Evolutionary conservation across 305 asterid species (phyloP).

Genomic region (Fraxinus albicans): DNA sequence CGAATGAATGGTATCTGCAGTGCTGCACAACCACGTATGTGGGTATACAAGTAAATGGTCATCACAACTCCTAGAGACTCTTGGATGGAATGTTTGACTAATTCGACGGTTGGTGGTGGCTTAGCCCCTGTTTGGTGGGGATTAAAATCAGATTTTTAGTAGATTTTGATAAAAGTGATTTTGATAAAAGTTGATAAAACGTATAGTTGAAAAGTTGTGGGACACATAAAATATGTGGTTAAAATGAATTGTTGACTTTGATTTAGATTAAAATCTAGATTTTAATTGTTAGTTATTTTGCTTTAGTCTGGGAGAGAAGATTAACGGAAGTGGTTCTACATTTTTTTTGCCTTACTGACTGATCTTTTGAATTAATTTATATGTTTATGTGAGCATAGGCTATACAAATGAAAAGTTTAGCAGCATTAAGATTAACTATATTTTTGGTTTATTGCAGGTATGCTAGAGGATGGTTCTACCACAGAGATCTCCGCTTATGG

Average conservation of each 20-base stretch:
- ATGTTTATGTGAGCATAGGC: neutral
- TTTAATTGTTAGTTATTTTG: neutral
- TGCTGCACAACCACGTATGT: neutral
- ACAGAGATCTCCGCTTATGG: slow-evolving; percentile 70
- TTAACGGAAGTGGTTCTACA: neutral
- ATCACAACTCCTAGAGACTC: neutral
- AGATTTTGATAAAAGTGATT: too few species aligned
- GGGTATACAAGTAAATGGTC: neutral
- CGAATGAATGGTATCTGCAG: neutral
- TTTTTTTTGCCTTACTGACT: neutral
- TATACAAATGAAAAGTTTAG: neutral
- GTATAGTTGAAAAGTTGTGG: neutral
- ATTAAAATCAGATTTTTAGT: too few species aligned
- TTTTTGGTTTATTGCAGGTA: slow-evolving; percentile 38
- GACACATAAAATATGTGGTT: neutral
- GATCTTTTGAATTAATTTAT: neutral
- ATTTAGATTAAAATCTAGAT: too few species aligned
- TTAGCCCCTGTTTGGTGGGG: neutral
- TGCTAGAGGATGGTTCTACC: slow-evolving; percentile 86
- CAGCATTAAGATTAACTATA: neutral
- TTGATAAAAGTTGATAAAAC: too few species aligned
- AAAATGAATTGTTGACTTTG: too few species aligned
- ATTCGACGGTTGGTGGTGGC: neutral
- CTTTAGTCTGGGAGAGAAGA: neutral
- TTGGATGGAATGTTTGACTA: neutral